phyloP scores from a whole-genome alignment of 2,329 filamentous ascomycete genomes.

The Raffaelea arxii region DNA sequence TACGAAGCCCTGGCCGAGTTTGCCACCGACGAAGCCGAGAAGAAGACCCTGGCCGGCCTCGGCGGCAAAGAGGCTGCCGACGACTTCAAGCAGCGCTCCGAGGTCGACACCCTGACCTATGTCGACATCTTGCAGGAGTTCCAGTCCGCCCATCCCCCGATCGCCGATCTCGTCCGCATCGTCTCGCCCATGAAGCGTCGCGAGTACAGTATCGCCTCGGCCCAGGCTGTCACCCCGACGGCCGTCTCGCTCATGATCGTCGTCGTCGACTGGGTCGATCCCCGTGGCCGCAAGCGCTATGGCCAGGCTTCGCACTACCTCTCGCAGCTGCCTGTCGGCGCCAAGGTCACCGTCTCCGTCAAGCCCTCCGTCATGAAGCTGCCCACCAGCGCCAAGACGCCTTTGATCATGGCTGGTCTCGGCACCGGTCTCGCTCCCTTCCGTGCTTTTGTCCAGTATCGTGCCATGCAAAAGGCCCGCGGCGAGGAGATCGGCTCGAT shows the following conservation, averaged over 20 bases:
- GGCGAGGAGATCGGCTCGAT: conserved; percentile 91
- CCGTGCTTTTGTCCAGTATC: conserved; percentile 97
- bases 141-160: conserved; percentile 74
- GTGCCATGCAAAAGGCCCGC: conserved; percentile 94
- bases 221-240: conserved; percentile 84
- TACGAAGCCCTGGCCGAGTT: conserved; percentile 88
- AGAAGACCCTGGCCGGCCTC: conserved; percentile 67
- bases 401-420: conserved; percentile 98
- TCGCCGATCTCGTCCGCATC: conserved; percentile 82
- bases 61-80: conserved; percentile 69
- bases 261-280: conserved; percentile 90
- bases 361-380: conserved; percentile 99
- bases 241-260: conserved; percentile 94
- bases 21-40: conserved; percentile 72
- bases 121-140: conserved; percentile 87
- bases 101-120: conserved; percentile 86
- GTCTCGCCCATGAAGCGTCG: conserved; percentile 88
- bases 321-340: conserved; percentile 61
- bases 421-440: conserved; percentile 97
- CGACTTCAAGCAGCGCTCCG: conserved; percentile 85
- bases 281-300: conserved; percentile 76
- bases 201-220: conserved; percentile 98
- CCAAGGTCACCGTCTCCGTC: conserved; percentile 80
- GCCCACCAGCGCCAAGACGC: conserved; percentile 75
- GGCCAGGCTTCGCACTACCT: conserved; percentile 92